Evolutionary conservation across 1,284 basidiomycete genomes (phyloP).

Genomic region (Vanrija sp.): DNA sequence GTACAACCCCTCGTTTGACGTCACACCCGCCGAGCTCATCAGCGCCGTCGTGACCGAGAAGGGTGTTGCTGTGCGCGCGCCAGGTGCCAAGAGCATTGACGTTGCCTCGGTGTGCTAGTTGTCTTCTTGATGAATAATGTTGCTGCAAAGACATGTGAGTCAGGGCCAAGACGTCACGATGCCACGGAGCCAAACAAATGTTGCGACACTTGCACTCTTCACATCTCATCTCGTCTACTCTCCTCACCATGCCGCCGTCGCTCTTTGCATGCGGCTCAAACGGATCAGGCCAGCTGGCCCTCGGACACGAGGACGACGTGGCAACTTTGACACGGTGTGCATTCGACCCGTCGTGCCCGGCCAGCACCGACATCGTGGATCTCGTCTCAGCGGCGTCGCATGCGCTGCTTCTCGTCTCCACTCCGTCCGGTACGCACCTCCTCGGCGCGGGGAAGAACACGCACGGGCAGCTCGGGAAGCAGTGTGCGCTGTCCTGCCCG

Average conservation of each 20-base stretch:
- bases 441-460: constrained; percentile 43
- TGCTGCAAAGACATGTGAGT: neutral
- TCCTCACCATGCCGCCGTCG: neutral
- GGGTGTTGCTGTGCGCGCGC: constrained; percentile 63
- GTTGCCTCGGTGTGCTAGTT: constrained; percentile 35
- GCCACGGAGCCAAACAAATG: neutral
- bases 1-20: constrained; percentile 91
- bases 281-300: constrained; percentile 67
- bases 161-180: neutral
- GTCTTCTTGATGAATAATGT: neutral
- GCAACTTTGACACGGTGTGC: constrained; percentile 56
- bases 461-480: constrained; percentile 37
- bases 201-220: neutral
- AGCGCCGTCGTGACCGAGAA: constrained; percentile 77
- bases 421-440: constrained; percentile 10
- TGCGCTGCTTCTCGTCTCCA: constrained; percentile 29
- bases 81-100: constrained; percentile 44
- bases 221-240: neutral
- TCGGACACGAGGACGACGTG: constrained; percentile 59
- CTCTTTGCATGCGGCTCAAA: constrained; percentile 69
- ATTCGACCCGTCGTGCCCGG: constrained; percentile 26
- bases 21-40: constrained; percentile 74
- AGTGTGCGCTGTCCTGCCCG: constrained; percentile 26
- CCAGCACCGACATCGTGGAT: constrained; percentile 19
- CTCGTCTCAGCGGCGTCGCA: constrained; percentile 38